These are phyloP conservation scores for Exophiala dermatitidis DNA, from an alignment of 2,329 filamentous ascomycete species.

Conservation along the genomic window DNA sequence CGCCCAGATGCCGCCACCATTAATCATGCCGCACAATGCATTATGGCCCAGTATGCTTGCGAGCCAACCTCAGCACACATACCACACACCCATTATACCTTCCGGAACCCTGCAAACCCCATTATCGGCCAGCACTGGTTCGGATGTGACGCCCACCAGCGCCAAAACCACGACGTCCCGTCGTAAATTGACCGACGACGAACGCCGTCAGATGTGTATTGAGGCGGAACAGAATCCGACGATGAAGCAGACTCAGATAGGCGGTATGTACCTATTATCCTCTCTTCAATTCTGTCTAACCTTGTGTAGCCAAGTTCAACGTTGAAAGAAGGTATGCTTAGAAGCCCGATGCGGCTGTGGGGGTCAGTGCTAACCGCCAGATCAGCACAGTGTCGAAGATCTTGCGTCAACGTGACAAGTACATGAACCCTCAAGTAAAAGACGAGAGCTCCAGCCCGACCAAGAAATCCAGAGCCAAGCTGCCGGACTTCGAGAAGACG, in stretches of 20 bases:
- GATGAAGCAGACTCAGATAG: slow-evolving; percentile 93
- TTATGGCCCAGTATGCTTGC: slow-evolving; percentile 76
- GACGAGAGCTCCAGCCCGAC: slow-evolving; percentile 71
- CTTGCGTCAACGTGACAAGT: slow-evolving; percentile 87
- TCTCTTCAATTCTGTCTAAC: slow-evolving; percentile 30
- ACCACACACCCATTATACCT: slow-evolving; percentile 54
- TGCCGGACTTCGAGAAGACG: slow-evolving; percentile 84
- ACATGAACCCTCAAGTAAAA: slow-evolving; percentile 55
- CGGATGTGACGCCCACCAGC: slow-evolving; percentile 33
- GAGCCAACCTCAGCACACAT: slow-evolving; percentile 35
- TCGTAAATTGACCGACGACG: slow-evolving; percentile 83
- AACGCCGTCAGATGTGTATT: slow-evolving; percentile 86
- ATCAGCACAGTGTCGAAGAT: slow-evolving; percentile 96
- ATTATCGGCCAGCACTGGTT: slow-evolving; percentile 36
- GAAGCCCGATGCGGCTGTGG: slow-evolving; percentile 3
- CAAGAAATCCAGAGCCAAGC: slow-evolving; percentile 77
- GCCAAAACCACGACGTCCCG: slow-evolving; percentile 51
- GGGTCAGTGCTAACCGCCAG: slow-evolving; percentile 15
- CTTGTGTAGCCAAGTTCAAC: slow-evolving; percentile 66
- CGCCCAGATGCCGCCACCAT: slow-evolving; percentile 45
- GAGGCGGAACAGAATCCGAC: slow-evolving; percentile 86
- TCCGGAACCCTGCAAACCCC: slow-evolving; percentile 47
- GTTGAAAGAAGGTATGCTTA: slow-evolving; percentile 82
- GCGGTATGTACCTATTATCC: slow-evolving; percentile 49
- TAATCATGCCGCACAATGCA: slow-evolving; percentile 58